Conservation (phyloP, 768 basidiomycete species). For the Cystofilobasidium ferigula region DNA sequence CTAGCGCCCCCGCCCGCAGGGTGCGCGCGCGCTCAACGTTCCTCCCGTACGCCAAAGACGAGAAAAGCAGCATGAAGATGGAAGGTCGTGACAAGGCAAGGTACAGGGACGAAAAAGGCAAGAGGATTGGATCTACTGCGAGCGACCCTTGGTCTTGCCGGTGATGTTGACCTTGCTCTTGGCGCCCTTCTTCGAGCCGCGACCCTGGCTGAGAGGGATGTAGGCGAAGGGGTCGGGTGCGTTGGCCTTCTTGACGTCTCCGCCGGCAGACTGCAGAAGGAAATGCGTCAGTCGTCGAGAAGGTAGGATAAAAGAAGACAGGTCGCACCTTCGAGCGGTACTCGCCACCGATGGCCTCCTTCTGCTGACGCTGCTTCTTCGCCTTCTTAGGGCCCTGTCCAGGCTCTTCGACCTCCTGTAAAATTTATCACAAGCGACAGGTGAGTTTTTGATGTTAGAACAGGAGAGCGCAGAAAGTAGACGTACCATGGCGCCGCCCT, state of each 20-base stretch:
- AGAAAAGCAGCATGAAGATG: too few species aligned
- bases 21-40: too few species aligned
- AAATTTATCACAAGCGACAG: conserved; percentile 32
- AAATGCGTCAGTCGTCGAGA: neutral
- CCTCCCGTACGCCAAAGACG: too few species aligned
- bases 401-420: conserved; percentile 61
- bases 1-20: too few species aligned
- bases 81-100: neutral
- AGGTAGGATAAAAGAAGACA: neutral
- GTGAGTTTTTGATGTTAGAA: neutral
- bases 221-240: conserved; percentile 87
- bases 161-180: conserved; percentile 22
- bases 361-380: conserved; percentile 31
- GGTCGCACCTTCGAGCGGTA: conserved; percentile 35
- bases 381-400: conserved; percentile 42
- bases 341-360: conserved; percentile 53
- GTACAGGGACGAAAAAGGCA: neutral
- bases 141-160: conserved; percentile 13
- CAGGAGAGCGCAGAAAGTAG: neutral
- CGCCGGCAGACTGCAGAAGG: conserved; percentile 67
- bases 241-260: conserved; percentile 77
- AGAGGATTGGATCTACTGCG: neutral
- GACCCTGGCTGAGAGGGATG: conserved; percentile 61
- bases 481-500: conserved; percentile 45
- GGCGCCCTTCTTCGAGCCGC: conserved; percentile 11